Evolutionary conservation across 2,329 filamentous ascomycete genomes (phyloP), one percentile per base, ranked within the genome.

Genomic region (Alternaria postmessia): DNA sequence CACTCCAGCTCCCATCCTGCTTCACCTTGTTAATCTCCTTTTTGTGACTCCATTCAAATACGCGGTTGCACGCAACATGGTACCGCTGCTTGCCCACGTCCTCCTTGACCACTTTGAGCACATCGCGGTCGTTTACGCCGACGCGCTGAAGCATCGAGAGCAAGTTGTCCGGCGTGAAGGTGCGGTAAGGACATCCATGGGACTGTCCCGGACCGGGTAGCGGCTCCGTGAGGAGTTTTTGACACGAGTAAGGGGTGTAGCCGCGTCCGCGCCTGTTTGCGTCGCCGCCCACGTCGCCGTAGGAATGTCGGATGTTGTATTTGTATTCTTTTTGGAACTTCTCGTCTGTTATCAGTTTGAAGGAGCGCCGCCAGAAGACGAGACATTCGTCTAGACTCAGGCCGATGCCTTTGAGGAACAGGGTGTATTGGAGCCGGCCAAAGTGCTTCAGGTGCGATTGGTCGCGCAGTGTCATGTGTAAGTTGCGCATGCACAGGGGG

Each of bases 251-350:
- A 0, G 95, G 93, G 49, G 91, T 91, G 77, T 97, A 97, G 20
- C 94, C 94, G 55, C 91, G 87, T 42, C 93, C 91, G 54, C 94
- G 88, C 32, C 94, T 87, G 75, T 96, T 97, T 20, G 89, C 85
- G 79, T 98, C 94, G 59, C 94, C 94, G 55, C 95, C 95, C 0
- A 98, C 95, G 72, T 98, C 94, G 67, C 95, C 95, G 77, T 98
- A 99, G 0, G 85, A 80, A 84, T 99, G 94, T n/a, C 94, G 91
- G 59, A 98, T 88, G 77, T 99, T 98, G 85, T 99, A 99, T 44
- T 91, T 87, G 81, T 99, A 98, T 76, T 97, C 93, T 75, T 97
- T 98, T 80, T 96, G 96, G 85, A 98, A 99, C 36, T 90, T 90
- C 72, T 98, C 94, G 73, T 98, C 95, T 0, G 92, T 94, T 65